Evolutionary conservation across 2,329 filamentous ascomycete species (phyloP).

Genomic region (Cercospora janseana): DNA sequence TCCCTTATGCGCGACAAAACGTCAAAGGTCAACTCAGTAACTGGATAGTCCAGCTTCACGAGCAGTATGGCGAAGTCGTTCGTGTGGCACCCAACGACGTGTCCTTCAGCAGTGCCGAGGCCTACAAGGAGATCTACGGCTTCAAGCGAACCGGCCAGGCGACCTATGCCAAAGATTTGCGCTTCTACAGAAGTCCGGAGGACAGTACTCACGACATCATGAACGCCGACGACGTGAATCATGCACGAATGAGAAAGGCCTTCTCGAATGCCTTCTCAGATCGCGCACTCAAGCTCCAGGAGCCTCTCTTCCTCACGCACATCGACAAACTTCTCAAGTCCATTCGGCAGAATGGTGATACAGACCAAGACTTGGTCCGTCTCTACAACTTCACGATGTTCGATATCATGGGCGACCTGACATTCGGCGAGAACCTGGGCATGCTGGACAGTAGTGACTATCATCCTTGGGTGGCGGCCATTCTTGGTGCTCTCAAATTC

Average conservation of each 20-base stretch:
- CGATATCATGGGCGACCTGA: slow-evolving; percentile 35
- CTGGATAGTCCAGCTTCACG: slow-evolving; percentile 13
- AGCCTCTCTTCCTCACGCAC: slow-evolving; percentile 42
- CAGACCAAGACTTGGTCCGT: slow-evolving; percentile 28
- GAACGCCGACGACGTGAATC: slow-evolving; percentile 37
- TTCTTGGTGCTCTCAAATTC: slow-evolving; percentile 13
- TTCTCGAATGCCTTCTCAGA: slow-evolving; percentile 45
- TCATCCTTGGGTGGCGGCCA: slow-evolving; percentile 38
- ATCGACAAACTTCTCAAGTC: slow-evolving; percentile 43
- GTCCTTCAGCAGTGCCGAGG: slow-evolving; percentile 42
- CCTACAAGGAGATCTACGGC: slow-evolving; percentile 48
- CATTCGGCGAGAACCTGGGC: slow-evolving; percentile 37
- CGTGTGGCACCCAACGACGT: slow-evolving; percentile 50
- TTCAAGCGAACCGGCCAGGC: slow-evolving; percentile 28
- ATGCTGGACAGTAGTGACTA: slow-evolving; percentile 35
- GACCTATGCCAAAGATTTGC: slow-evolving; percentile 13
- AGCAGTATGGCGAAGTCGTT: slow-evolving; percentile 48
- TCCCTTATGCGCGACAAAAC: slow-evolving; percentile 8
- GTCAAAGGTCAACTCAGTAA: slow-evolving; percentile 1
- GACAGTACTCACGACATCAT: slow-evolving; percentile 1
- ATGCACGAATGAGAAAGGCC: slow-evolving; percentile 42
- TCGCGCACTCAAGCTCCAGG: slow-evolving; percentile 42
- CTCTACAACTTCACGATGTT: slow-evolving; percentile 36
- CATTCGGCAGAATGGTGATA: slow-evolving; percentile 35
- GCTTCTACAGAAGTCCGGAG: slow-evolving; percentile 32